phyloP scores from a whole-genome alignment of 2,329 filamentous ascomycete genomes.

The Volutella citrinella region DNA sequence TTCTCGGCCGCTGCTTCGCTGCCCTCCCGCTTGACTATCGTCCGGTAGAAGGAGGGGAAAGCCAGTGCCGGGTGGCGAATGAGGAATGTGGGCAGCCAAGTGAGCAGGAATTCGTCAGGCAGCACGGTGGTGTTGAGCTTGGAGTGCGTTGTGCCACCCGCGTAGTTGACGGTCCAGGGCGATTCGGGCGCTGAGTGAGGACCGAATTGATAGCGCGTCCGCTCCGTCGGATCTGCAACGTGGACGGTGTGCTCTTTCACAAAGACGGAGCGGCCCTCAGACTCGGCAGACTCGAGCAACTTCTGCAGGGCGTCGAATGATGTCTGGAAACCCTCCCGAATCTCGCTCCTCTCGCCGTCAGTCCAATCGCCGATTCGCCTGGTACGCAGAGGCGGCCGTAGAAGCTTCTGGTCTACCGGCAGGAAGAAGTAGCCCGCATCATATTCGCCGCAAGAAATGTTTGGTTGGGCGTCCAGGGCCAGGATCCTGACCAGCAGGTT shows the following conservation, averaged over 20 bases:
- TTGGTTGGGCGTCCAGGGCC: slow-evolving; percentile 15
- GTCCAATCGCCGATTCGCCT: slow-evolving; percentile 15
- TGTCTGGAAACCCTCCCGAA: slow-evolving; percentile 71
- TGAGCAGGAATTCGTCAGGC: slow-evolving; percentile 19
- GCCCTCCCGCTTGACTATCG: slow-evolving; percentile 3
- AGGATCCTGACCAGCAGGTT: slow-evolving; percentile 19
- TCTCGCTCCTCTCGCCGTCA: slow-evolving; percentile 4
- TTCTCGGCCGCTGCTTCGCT: slow-evolving; percentile 2
- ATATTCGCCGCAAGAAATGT: slow-evolving; percentile 10
- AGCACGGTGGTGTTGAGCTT: slow-evolving; percentile 15
- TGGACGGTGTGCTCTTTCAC: slow-evolving; percentile 16
- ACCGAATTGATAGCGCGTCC: slow-evolving; percentile 6
- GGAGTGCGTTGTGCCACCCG: slow-evolving; percentile 15
- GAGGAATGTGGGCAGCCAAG: slow-evolving; percentile 19
- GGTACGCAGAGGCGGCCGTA: background rate
- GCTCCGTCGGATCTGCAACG: background rate
- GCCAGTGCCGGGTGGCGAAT: slow-evolving; percentile 16
- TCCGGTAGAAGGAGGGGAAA: slow-evolving; percentile 15
- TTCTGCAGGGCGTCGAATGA: slow-evolving; percentile 39
- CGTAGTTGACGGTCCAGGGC: no score
- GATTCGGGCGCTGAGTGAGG: background rate
- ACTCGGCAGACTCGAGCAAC: slow-evolving; percentile 11
- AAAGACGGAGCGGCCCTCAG: slow-evolving; percentile 9
- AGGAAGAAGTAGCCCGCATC: slow-evolving; percentile 19
- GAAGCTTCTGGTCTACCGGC: slow-evolving; percentile 3